Conservation (phyloP, 2,329 filamentous ascomycete species). For the Aspergillus sojae region DNA sequence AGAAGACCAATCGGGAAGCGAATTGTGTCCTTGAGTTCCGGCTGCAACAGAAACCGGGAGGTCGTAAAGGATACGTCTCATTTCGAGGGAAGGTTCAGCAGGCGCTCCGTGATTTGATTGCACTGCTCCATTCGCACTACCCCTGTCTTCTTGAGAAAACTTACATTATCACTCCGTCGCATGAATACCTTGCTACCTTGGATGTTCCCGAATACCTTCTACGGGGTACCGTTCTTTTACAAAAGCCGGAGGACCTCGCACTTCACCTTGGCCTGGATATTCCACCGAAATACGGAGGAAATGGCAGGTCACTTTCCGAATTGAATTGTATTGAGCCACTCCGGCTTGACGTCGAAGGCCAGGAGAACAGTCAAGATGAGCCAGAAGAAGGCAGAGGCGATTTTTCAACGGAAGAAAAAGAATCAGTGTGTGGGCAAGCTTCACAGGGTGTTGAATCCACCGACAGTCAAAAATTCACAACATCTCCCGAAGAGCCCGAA, state of each 20-base stretch:
- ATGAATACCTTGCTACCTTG: not conserved
- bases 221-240: not conserved
- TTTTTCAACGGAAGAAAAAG: rapidly evolving
- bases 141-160: not conserved
- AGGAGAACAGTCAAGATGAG: rapidly evolving
- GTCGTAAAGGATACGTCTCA: not conserved
- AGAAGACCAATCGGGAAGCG: rapidly evolving
- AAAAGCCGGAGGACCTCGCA: not conserved
- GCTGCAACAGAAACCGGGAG: not conserved
- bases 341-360: not conserved
- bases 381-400: not conserved
- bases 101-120: not conserved
- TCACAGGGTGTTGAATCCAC: not conserved
- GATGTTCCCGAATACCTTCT: not conserved
- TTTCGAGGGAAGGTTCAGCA: not conserved
- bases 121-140: not conserved
- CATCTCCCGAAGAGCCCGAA: not conserved
- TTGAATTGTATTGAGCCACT: not conserved
- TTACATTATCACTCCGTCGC: not conserved
- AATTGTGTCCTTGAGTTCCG: not conserved
- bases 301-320: not conserved
- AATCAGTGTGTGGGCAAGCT: not conserved
- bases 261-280: not conserved
- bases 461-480: not conserved
- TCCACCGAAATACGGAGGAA: not conserved